A percentile compares a stretch with the other conserved stretches of the same genome.
These are phyloP conservation scores for Nymphaea colorata DNA, from an alignment of 164 flowering plant genomes.

Conservation along the genomic window DNA sequence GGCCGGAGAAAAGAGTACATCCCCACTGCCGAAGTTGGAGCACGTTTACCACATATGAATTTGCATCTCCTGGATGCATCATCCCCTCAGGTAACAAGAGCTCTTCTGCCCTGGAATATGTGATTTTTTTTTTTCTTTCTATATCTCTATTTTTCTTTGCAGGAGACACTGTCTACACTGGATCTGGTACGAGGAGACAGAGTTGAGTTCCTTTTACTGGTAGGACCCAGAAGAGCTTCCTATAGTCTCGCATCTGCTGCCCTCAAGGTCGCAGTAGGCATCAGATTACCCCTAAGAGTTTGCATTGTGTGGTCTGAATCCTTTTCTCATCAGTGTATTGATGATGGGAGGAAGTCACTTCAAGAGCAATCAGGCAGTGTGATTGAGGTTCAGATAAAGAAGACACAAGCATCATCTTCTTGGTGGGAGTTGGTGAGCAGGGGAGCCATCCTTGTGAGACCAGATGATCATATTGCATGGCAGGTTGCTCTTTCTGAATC, in stretches of 20 bases:
- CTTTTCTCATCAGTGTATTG: constrained; percentile 7
- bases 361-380: constrained; percentile 30
- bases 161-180: constrained; percentile 58
- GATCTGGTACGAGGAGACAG: constrained; percentile 64
- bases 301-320: constrained; percentile 66
- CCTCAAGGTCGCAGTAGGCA: constrained; percentile 44
- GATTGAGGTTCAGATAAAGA: constrained; percentile 48
- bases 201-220: constrained; percentile 71
- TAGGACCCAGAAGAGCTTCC: constrained; percentile 54
- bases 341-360: constrained; percentile 5
- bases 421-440: constrained; percentile 80
- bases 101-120: background rate
- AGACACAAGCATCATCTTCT: constrained; percentile 19
- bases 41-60: constrained; percentile 83
- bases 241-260: constrained; percentile 61
- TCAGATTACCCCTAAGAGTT: constrained; percentile 36
- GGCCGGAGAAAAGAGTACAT: constrained; percentile 80
- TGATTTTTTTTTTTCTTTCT: background rate
- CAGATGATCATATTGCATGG: constrained; percentile 95
- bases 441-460: constrained; percentile 90
- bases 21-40: constrained; percentile 70
- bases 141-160: constrained; percentile 2
- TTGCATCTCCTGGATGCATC: constrained; percentile 27
- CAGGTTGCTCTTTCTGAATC: constrained; percentile 26
- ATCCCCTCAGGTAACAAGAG: constrained; percentile 25